A percentile compares a stretch with the other conserved stretches of the same genome.
Conservation (phyloP, 805 yeast species). For the Saturnispora sekii region DNA sequence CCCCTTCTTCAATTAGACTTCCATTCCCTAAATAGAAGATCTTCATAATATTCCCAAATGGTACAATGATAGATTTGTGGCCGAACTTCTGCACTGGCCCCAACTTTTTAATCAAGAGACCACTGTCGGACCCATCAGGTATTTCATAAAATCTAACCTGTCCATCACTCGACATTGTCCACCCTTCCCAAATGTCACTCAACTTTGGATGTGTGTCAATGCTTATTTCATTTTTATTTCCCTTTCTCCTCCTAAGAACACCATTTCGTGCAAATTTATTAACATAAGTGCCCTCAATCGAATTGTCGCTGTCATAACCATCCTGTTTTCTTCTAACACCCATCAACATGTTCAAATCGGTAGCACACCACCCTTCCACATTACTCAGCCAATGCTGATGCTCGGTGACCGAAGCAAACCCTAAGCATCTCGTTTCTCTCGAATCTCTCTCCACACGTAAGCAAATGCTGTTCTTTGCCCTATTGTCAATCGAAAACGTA, state of each 20-base stretch:
- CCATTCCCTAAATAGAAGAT: conserved; percentile 69
- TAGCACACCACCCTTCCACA: conserved; percentile 71
- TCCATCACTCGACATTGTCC: conserved; percentile 66
- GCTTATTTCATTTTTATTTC: background rate
- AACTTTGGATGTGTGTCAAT: conserved; percentile 22
- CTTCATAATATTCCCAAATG: conserved; percentile 65
- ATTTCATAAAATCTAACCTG: conserved; percentile 49
- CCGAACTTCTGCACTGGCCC: conserved; percentile 66
- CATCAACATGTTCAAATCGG: conserved; percentile 67
- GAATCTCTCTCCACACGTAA: conserved; percentile 88
- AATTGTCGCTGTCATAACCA: conserved; percentile 15
- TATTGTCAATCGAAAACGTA: conserved; percentile 60
- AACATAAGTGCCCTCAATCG: background rate
- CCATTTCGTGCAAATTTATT: background rate
- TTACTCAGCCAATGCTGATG: conserved; percentile 55
- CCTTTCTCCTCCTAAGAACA: background rate
- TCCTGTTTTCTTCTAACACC: conserved; percentile 47
- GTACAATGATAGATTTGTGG: conserved; percentile 64
- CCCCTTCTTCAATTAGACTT: conserved; percentile 53
- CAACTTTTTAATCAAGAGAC: conserved; percentile 43
- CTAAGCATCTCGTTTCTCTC: conserved; percentile 81
- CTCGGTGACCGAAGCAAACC: conserved; percentile 68
- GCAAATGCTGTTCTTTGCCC: conserved; percentile 73
- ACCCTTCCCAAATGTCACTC: conserved; percentile 65
- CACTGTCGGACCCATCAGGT: conserved; percentile 35